These are phyloP conservation scores for Esteya vermicola DNA, from an alignment of 2,329 filamentous ascomycete species.

Conservation along the genomic window DNA sequence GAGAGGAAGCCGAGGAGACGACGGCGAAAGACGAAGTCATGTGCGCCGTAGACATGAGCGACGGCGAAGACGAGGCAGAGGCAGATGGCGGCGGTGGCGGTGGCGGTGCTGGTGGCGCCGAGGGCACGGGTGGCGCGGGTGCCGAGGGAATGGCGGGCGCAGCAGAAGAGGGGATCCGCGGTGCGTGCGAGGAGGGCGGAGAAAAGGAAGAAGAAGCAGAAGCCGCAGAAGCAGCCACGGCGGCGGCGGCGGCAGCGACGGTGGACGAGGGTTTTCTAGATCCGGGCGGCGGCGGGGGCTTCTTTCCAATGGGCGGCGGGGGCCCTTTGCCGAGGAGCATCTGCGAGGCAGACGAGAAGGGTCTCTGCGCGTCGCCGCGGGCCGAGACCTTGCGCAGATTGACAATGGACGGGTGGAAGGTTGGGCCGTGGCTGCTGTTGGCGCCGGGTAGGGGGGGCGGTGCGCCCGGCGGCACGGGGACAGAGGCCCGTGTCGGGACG, in stretches of 20 bases:
- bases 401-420: constrained; percentile 38
- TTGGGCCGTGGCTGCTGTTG: constrained; percentile 4
- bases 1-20: neutral
- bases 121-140: constrained; percentile 24
- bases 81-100: constrained; percentile 22
- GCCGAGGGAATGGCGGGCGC: constrained; percentile 20
- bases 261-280: constrained; percentile 40
- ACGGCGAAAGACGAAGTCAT: no score
- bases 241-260: neutral
- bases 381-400: constrained; percentile 43
- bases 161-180: constrained; percentile 13
- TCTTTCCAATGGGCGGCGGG: constrained; percentile 67
- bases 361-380: constrained; percentile 33
- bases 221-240: no score
- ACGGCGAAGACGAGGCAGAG: no score
- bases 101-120: constrained; percentile 19
- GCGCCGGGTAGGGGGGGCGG: neutral
- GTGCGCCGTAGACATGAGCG: no score
- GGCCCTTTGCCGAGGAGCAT: constrained; percentile 40
- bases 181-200: constrained; percentile 2
- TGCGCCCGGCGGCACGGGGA: constrained; percentile 22
- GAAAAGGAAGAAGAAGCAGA: no score
- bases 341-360: constrained; percentile 44
- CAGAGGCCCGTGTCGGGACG: constrained; percentile 39
- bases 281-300: constrained; percentile 49